Evolutionary conservation across 306 rosid genomes (phyloP), one percentile per base, ranked within the genome.

Genomic region (Alnus glutinosa): DNA sequence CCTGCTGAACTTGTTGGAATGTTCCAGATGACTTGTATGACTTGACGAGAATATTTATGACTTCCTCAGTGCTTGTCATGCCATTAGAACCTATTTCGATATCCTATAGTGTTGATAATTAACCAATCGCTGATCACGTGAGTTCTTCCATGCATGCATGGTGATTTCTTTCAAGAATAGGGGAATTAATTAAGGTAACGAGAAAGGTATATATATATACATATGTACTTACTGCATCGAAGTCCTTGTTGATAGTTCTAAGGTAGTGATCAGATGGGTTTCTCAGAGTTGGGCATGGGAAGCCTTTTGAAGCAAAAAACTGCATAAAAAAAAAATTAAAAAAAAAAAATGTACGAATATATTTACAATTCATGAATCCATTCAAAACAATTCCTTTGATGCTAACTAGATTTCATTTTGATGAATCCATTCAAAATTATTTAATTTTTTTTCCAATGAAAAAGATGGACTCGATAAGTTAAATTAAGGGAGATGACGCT

Each of bases 231-330:
- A 87, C 94, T 83, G 42, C 77, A 18, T 92, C 88, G n/a, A 92
- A 92, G 81, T 92, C 94, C 84, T 89, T 92, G 89, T 92, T 92
- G 61, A 92, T 89, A 51, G 86, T 89, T 85, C 84, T 85, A 18
- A 92, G 86, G 63, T 85, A 92, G 78, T 92, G 94, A 80, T 92
- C 94, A 47, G 92, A 84, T 34, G 92, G 97, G 55, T 92, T 92
- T 70, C 88, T 83, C 73, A 87, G 84, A 14, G 85, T 68, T 67
- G 91, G 91, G 49, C 94, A 88, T 9, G 90, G 92, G 70, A 88
- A 92, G 69, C 92, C 91, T 75, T 82, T 87, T 75, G 89, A 83
- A 80, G 88, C 84, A 55, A 87, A 89, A 76, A 89, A 85, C 97
- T 92, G 81, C 80, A 76, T 3, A 49, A 6, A 52, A 14, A 4